A percentile compares a stretch with the other conserved stretches of the same genome.
These are phyloP conservation scores for Senecio squalidus DNA, from an alignment of 140 eudicot genomes.

Conservation along the genomic window DNA sequence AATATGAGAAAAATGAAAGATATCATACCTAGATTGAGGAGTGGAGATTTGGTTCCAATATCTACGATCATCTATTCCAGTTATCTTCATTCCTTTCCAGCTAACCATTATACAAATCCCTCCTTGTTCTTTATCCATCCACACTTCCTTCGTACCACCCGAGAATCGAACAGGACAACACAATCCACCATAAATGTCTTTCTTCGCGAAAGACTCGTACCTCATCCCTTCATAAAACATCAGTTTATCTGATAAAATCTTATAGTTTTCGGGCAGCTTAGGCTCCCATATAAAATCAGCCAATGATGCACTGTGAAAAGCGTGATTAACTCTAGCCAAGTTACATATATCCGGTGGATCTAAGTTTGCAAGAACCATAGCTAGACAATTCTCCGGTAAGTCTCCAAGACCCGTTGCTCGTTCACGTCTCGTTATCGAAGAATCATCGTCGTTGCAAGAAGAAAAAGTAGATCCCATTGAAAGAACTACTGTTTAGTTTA, in stretches of 20 bases:
- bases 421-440: not conserved
- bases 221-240: conserved; percentile 14
- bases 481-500: not conserved
- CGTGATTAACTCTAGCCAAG: conserved; percentile 31
- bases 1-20: not conserved
- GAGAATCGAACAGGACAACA: conserved; percentile 46
- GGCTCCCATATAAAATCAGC: conserved; percentile 72
- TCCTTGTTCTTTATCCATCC: conserved; percentile 60
- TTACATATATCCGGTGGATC: conserved; percentile 58
- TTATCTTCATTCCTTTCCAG: conserved; percentile 65
- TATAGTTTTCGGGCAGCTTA: conserved; percentile 57
- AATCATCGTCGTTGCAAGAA: not conserved
- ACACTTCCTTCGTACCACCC: conserved; percentile 56
- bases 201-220: conserved; percentile 27
- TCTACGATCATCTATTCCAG: conserved; percentile 73
- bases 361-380: conserved; percentile 34
- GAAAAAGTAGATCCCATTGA: conserved; percentile 32
- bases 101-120: conserved; percentile 48
- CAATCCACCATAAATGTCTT: conserved; percentile 52
- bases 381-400: conserved; percentile 66
- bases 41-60: conserved; percentile 56
- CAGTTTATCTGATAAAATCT: conserved; percentile 31
- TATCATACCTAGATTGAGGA: conserved; percentile 53
- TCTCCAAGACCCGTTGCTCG: conserved; percentile 34
- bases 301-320: conserved; percentile 48